phyloP scores from a whole-genome alignment of 371 early-diverging fungal species.

The Mucor indicus region DNA sequence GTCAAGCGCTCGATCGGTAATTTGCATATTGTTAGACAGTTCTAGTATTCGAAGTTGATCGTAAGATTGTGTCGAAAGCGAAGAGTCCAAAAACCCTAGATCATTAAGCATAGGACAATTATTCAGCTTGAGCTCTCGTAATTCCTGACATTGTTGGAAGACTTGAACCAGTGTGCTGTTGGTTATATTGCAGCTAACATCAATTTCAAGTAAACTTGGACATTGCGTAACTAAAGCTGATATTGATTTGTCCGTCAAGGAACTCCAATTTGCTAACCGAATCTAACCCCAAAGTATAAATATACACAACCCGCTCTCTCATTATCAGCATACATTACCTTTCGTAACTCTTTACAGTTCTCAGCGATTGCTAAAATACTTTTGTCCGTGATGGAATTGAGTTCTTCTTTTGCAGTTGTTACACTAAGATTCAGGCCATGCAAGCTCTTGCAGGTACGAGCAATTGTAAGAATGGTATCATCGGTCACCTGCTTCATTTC shows the following conservation, averaged over 20 bases:
- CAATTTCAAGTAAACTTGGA: slow-evolving; percentile 56
- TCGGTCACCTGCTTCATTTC: slow-evolving; percentile 40
- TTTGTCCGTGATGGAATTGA: slow-evolving; percentile 31
- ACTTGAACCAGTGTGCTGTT: slow-evolving; percentile 43
- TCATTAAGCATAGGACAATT: slow-evolving; percentile 45
- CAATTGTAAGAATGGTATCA: slow-evolving; percentile 29
- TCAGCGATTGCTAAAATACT: slow-evolving; percentile 38
- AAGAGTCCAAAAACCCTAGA: slow-evolving; percentile 38
- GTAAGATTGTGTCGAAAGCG: slow-evolving; percentile 16
- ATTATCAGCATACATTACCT: slow-evolving; percentile 24
- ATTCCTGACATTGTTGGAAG: slow-evolving; percentile 41
- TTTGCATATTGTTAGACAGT: slow-evolving; percentile 44
- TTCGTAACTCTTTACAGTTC: slow-evolving; percentile 32
- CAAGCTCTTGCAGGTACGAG: slow-evolving; percentile 32
- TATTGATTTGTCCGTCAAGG: slow-evolving; percentile 50
- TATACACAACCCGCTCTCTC: not conserved
- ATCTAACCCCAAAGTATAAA: too few species aligned
- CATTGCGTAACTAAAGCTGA: slow-evolving; percentile 52
- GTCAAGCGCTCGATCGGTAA: slow-evolving; percentile 56
- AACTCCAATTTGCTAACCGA: slow-evolving; percentile 53
- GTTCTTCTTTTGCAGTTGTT: slow-evolving; percentile 16
- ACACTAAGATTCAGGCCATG: slow-evolving; percentile 48
- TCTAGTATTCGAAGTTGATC: slow-evolving; percentile 63
- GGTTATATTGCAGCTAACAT: slow-evolving; percentile 53
- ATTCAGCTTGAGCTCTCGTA: slow-evolving; percentile 56